Base-by-base conservation (phyloP, 257 asterid species). In the Salvia miltiorrhiza region DNA sequence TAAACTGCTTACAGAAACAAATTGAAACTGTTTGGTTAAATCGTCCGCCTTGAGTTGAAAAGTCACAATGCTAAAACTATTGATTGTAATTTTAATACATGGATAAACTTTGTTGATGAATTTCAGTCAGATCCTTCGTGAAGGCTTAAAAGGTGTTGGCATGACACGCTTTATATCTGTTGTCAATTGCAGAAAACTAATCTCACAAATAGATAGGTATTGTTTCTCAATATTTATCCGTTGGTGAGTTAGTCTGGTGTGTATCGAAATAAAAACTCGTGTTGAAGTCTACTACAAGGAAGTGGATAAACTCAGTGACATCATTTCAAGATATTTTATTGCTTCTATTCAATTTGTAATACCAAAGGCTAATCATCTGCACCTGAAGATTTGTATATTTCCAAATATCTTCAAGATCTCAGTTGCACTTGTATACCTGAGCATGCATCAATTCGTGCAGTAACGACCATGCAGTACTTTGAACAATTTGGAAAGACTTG, bases 381-480 rank as follows among this genome's bases (percentile, higher is more conserved):
- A 70, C 17, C 24, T 37, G 50, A 45, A 45, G 33, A 11, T 74
- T 47, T 49, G 44, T 17, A 60, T 11, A 14, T 74, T 59, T 74
- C 49, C 13, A 3, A 35, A 19, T 47, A 26, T 19, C 7, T 35
- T 66, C 45, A 57, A 44, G 32, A 21, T 56, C 30, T 44, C 54
- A 56, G 52, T 54, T 55, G 47, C 8, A 32, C 4, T 66, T 50
- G 71, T 11, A 11, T 47, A 33, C 8, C 37, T 30, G 48, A 69
- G 54, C 41, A 23, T 32, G 44, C 17, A 23, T 24, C 9, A n/a
- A 12, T 4, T 53, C 54, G 45, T 55, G 52, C 61, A 30, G 61
- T 40, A 40, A 23, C 16, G 45, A 16, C 17, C 9, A 12, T 37
- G 13, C 62, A 66, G 45, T 60, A 43, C 59, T 37, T 9, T 60